Base-by-base conservation (phyloP, 305 asterid species). In the Fraxinus baroniana region DNA sequence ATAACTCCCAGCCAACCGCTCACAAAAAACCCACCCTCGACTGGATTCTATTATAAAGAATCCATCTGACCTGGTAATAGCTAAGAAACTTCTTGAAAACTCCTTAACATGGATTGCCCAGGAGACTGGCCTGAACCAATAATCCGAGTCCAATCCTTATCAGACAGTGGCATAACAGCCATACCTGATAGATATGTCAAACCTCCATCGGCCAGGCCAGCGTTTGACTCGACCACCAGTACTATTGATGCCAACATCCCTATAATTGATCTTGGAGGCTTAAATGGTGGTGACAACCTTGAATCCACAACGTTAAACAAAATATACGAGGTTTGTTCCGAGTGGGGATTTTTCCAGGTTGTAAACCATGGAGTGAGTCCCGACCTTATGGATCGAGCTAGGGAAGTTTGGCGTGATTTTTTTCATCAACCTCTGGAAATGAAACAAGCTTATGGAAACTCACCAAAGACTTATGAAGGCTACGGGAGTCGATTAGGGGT, bases 71-170 rank as follows among this genome's bases (percentile, higher is more conserved):
- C 64, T 0, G 64, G 64, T n/a, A 55, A 55, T 55, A 55, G 10
- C 64, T n/a, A 55, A n/a, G 24, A 55, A 55, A 55, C 8, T 55
- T 55, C 32, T 62, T 7, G 71, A 62, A 62, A 62, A 62, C 64
- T 55, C 24, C 24, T 55, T n/a, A 55, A 1, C 22, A 74, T 87
- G 87, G 78, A 83, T 17, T 55, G 73, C 79, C 88, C 84, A 3
- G 17, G 49, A 44, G 93, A 88, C 8, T 94, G 97, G 98, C 97
- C 98, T 3, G 97, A 94, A 77, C 97, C 97, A 0, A 89, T 94
- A 41, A 83, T 90, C 85, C 94, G 97, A 0, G 98, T 94, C 82
- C 97, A 94, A 76, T 89, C 96, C 20, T 77, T 94, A 30, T 94
- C 98, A 0, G 91, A 88, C 0, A 84, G 79, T 17, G 87, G 94